Base-by-base conservation (phyloP, 2,329 filamentous ascomycete genomes). In the Pyrenochaeta sp. region DNA sequence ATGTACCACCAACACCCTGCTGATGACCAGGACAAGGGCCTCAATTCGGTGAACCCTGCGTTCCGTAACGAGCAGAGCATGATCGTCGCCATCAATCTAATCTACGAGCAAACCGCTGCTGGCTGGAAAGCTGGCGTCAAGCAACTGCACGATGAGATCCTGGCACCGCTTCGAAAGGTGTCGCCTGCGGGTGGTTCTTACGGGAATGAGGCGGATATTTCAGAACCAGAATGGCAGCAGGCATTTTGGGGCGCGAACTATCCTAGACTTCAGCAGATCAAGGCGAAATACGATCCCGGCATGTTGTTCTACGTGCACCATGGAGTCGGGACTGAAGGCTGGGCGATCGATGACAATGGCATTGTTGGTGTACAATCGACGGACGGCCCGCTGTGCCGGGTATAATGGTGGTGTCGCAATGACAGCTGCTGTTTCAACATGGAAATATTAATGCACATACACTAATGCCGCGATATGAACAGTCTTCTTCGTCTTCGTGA, bases 231-330 rank as follows among this genome's bases (percentile, higher is more conserved):
- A 21, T 79, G 75, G 62, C 73, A 78, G 51, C 21, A 69, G 17
- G 63, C 72, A 6, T 80, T 79, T 58, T 80, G 73, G 72, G 78
- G 77, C 5, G 49, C 51, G 12, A 69, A 72, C 43, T 74, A 74
- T 45, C 54, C 60, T 1, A 49, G 60, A 27, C 57, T 74, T 14
- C 23, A 63, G 44, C 48, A 56, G 44, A 53, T 72, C 48, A 74
- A 75, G 61, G 58, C 66, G 50, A 63, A 64, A 44, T 64, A 61
- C 53, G 71, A 75, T 45, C 68, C 69, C 2, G 60, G 51, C 11
- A 72, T 64, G 37, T 32, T 75, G 32, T 75, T 75, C 56, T 75
- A 73, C 41, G 68, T 68, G 11, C 58, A 66, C 36, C 61, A 68
- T 40, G 69, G 66, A 12, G 68, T 74, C 9, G 70, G 70, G 12